Percentiles rank a stretch among this genome's conserved stretches.
These are phyloP conservation scores for Solanum dulcamara DNA, from an alignment of 257 asterid species.

Conservation along the genomic window DNA sequence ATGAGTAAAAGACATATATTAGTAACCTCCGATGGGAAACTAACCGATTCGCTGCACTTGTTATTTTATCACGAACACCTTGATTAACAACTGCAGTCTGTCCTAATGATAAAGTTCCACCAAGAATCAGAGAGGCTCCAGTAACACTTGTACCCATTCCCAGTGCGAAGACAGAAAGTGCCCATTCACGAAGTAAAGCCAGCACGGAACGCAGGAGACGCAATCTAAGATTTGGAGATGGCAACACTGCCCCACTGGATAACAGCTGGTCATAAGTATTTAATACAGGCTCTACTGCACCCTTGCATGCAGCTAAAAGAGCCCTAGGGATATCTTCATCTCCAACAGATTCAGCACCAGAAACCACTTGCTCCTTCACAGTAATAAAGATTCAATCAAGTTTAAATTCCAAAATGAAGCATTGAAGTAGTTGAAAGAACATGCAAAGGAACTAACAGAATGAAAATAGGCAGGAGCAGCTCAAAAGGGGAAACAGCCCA, in stretches of 20 bases:
- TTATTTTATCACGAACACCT: constrained; percentile 79
- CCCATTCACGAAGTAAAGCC: constrained; percentile 78
- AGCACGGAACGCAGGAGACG: constrained; percentile 84
- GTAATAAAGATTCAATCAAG: not conserved
- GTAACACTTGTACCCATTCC: constrained; percentile 67
- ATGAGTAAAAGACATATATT: not conserved
- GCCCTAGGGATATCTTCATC: constrained; percentile 94
- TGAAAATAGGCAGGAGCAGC: not conserved
- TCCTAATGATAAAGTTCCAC: constrained; percentile 53
- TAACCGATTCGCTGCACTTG: constrained; percentile 81
- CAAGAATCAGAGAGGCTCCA: constrained; percentile 80
- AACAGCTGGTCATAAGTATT: constrained; percentile 69
- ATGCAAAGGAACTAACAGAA: not conserved
- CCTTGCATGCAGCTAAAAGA: constrained; percentile 80
- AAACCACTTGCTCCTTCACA: constrained; percentile 56
- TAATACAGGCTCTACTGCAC: constrained; percentile 79
- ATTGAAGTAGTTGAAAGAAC: not conserved
- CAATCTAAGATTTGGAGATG: constrained; percentile 56
- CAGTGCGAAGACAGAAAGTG: constrained; percentile 62
- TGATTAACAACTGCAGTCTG: constrained; percentile 48
- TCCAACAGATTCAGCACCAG: constrained; percentile 67
- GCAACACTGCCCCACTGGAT: constrained; percentile 65
- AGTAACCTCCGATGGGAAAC: not conserved
- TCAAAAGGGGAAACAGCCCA: not conserved
- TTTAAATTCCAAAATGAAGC: constrained; percentile 7